Evolutionary conservation across 2,329 filamentous ascomycete species (phyloP).

Genomic region (Gyromitra esculenta): DNA sequence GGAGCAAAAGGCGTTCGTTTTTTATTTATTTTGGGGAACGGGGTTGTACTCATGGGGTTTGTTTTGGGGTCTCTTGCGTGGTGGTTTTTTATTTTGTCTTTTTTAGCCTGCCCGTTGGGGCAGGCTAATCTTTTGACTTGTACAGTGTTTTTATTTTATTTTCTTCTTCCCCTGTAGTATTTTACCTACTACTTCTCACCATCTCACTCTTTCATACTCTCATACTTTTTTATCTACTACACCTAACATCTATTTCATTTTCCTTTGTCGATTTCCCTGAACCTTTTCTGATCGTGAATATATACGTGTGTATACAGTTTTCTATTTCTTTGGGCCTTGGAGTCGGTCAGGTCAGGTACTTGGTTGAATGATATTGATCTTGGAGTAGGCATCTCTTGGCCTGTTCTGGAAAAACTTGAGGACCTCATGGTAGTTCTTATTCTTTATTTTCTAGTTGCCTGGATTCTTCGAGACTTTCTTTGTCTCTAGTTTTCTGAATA

Average conservation of each 20-base stretch:
- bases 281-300: constrained; percentile 41
- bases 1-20: constrained; percentile 51
- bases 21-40: constrained; percentile 24
- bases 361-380: constrained; percentile 46
- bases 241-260: constrained; percentile 39
- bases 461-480: constrained; percentile 31
- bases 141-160: constrained; percentile 29
- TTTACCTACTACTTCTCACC: constrained; percentile 23
- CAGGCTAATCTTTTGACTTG: constrained; percentile 33
- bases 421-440: constrained; percentile 38
- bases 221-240: constrained; percentile 19
- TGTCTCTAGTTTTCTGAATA: constrained; percentile 18
- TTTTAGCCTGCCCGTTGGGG: constrained; percentile 26
- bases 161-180: neutral
- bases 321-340: constrained; percentile 30
- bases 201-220: constrained; percentile 26
- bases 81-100: constrained; percentile 19
- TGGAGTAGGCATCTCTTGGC: constrained; percentile 33
- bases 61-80: constrained; percentile 26
- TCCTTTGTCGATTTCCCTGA: constrained; percentile 42
- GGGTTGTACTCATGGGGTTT: constrained; percentile 44
- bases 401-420: constrained; percentile 3
- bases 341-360: constrained; percentile 40
- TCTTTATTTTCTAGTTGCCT: constrained; percentile 45
- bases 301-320: constrained; percentile 53